Conservation (phyloP, 192 early-diverging fungal species). For the Cladochytrium replicatum region DNA sequence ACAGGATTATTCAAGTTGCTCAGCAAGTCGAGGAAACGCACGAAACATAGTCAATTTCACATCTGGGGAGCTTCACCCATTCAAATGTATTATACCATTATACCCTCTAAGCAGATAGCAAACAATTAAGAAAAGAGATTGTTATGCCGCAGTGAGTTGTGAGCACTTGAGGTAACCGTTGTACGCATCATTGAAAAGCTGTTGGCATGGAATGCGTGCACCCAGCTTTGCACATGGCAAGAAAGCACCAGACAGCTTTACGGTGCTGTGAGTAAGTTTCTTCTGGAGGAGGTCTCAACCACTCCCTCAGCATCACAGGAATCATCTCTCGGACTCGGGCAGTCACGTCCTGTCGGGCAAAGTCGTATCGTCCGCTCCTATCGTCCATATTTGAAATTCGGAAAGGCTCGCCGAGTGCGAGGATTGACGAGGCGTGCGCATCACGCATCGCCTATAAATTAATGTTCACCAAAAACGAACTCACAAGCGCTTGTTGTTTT, state of each 20-base stretch:
- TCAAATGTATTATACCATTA: too few relatives aligned
- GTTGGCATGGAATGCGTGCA: constrained; percentile 34
- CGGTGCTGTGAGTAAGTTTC: constrained; percentile 93
- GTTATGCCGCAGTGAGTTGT: too few relatives aligned
- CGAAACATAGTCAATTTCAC: too few relatives aligned
- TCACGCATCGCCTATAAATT: constrained; percentile 55
- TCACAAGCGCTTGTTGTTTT: neutral
- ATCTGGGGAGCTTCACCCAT: too few relatives aligned
- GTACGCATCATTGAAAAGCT: too few relatives aligned
- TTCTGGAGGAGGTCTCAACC: constrained; percentile 95
- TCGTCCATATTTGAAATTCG: neutral
- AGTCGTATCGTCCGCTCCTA: constrained; percentile 61
- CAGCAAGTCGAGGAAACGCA: too few relatives aligned
- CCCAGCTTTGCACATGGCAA: constrained; percentile 79
- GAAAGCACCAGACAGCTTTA: constrained; percentile 87
- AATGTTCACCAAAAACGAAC: neutral
- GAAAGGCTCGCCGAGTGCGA: constrained; percentile 84
- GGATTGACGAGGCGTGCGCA: constrained; percentile 82
- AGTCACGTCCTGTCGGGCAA: constrained; percentile 74
- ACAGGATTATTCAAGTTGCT: too few relatives aligned
- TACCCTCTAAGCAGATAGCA: too few relatives aligned
- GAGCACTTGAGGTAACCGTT: too few relatives aligned
- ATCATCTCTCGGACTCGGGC: constrained; percentile 73
- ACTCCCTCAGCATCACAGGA: constrained; percentile 87
- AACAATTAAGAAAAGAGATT: too few relatives aligned